Evolutionary conservation across 306 rosid genomes (phyloP).

Genomic region (Vigna nakashimae): DNA sequence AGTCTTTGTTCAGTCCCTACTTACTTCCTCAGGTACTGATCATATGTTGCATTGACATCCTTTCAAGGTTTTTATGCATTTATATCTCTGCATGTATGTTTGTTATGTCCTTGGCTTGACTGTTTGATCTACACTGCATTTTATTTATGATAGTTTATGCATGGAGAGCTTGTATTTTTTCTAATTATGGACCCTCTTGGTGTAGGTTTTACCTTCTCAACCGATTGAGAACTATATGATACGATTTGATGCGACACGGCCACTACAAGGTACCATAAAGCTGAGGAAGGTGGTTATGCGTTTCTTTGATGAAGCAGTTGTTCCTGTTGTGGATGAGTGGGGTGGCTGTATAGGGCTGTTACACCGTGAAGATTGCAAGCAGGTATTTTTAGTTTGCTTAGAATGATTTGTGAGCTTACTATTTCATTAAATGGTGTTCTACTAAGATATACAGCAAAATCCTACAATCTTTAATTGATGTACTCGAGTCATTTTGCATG

Average conservation of each 20-base stretch:
- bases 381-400: slow-evolving; percentile 56
- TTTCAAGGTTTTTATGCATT: slow-evolving; percentile 16
- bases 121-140: neutral
- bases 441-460: neutral
- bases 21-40: slow-evolving; percentile 74
- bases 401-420: slow-evolving; percentile 6
- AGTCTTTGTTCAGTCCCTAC: slow-evolving; percentile 69
- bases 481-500: neutral
- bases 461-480: neutral
- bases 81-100: slow-evolving; percentile 2
- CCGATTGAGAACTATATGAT: slow-evolving; percentile 70
- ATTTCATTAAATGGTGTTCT: slow-evolving; percentile 19
- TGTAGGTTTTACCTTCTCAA: slow-evolving; percentile 69
- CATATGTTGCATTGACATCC: slow-evolving; percentile 28
- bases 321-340: slow-evolving; percentile 82
- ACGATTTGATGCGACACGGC: slow-evolving; percentile 69
- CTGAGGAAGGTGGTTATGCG: slow-evolving; percentile 70
- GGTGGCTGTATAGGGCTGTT: slow-evolving; percentile 78
- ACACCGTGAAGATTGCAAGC: slow-evolving; percentile 77
- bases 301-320: slow-evolving; percentile 61
- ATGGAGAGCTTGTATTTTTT: slow-evolving; percentile 1
- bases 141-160: slow-evolving; percentile 21
- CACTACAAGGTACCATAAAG: slow-evolving; percentile 58
- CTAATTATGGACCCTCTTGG: slow-evolving; percentile 27
- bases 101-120: slow-evolving; percentile 6